Base-by-base conservation (phyloP, 768 basidiomycete species). In the Lactarius tabidus region DNA sequence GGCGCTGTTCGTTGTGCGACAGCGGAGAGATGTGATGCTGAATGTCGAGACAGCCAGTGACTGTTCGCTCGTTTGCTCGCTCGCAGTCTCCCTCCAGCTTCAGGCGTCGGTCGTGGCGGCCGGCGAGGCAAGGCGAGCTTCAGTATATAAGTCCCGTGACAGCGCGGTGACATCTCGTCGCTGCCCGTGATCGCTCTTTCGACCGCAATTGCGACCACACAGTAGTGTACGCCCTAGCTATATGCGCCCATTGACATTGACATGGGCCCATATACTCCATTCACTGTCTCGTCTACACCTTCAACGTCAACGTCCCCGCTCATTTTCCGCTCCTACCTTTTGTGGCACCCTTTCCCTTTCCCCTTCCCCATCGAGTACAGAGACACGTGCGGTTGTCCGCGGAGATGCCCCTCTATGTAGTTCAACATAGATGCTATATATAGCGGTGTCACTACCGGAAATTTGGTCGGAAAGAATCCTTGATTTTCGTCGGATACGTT, bases 101-200 rank as follows among this genome's bases (percentile, higher is more conserved):
- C 45, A 48, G 45, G n/a, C 23, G 12, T 0, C 45, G 45, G 23
- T 48, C 12, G 45, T 26, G 29, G 31, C 29, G 20, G 57, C 17
- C 39, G 41, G 38, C 28, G 39, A 28, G 39, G 38, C 28, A 28
- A 28, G 39, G 38, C 48, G 23, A 51, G 23, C 9, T 15, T 51
- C 23, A 14, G 48, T 26, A 51, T 51, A 51, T 26, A 51, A 23
- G 33, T 65, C 64, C 54, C 64, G 64, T 65, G 64, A 65, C 59
- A 48, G 53, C 9, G 59, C 59, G 48, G 38, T 63, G 55, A 36
- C 10, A 33, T 29, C 58, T 55, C 52, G 58, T 55, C 43, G 58
- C n/a, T 15, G 14, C 12, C 10, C 33, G 33, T 33, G 33, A 4
- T 33, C 33, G 4, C 33, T 8, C 33, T 33, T 33, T 33, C 33